These are phyloP conservation scores for Astrocystis sublimbata DNA, from an alignment of 495 filamentous ascomycete genomes.

Conservation along the genomic window DNA sequence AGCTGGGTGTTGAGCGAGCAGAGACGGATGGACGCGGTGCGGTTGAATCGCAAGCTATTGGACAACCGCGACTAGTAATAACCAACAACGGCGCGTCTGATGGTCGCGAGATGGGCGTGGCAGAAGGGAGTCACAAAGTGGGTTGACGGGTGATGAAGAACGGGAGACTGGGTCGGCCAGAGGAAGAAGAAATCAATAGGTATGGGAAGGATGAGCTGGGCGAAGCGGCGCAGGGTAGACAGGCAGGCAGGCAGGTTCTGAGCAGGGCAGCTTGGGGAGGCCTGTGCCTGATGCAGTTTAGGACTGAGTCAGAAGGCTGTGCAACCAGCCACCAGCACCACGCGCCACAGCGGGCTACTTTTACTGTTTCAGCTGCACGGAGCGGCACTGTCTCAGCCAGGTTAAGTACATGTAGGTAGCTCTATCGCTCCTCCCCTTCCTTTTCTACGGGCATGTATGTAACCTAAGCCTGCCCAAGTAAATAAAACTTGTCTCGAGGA, in stretches of 20 bases:
- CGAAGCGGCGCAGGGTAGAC: not conserved
- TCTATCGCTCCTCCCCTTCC: not conserved
- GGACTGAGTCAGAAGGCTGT: slow-evolving; percentile 21
- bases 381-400: too few species aligned
- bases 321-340: slow-evolving; percentile 5
- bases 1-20: not conserved
- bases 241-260: not conserved
- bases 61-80: not conserved
- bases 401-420: not conserved
- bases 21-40: not conserved
- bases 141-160: slow-evolving; percentile 27
- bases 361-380: too few species aligned
- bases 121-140: slow-evolving; percentile 29
- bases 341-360: slow-evolving; percentile 1
- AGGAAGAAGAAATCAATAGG: slow-evolving; percentile 25
- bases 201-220: slow-evolving; percentile 2
- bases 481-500: too few species aligned
- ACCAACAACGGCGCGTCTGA: slow-evolving; percentile 13
- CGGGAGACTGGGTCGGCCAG: slow-evolving; percentile 21
- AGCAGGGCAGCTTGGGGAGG: not conserved
- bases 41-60: slow-evolving; percentile 1
- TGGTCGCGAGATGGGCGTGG: slow-evolving; percentile 22
- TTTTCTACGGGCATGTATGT: not conserved
- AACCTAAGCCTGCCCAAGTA: not conserved
- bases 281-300: slow-evolving; percentile 13